These are phyloP conservation scores for Platanthera zijinensis DNA, from an alignment of 106 monocot species.

Conservation along the genomic window DNA sequence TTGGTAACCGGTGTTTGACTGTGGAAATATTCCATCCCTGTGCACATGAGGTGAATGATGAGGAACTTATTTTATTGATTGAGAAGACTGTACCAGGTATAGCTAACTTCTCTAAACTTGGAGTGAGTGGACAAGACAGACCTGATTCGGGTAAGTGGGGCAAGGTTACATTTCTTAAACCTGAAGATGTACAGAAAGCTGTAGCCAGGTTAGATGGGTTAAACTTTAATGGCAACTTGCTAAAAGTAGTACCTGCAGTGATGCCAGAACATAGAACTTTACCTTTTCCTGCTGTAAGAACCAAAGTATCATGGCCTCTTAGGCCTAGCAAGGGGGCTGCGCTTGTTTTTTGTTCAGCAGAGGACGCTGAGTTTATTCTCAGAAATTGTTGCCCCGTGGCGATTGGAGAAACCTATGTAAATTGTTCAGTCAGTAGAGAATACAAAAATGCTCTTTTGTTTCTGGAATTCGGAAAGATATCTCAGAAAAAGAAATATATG, in stretches of 20 bases:
- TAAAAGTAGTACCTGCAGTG: slow-evolving; percentile 41
- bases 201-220: slow-evolving; percentile 40
- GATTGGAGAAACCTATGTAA: slow-evolving; percentile 39
- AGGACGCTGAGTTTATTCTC: slow-evolving; percentile 44
- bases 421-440: slow-evolving; percentile 40
- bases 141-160: slow-evolving; percentile 49
- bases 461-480: slow-evolving; percentile 50
- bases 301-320: slow-evolving; percentile 72
- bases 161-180: slow-evolving; percentile 61
- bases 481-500: slow-evolving; percentile 54
- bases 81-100: slow-evolving; percentile 45
- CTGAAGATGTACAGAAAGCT: slow-evolving; percentile 63
- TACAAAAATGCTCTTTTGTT: slow-evolving; percentile 44
- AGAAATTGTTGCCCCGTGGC: slow-evolving; percentile 32
- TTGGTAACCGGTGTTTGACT: slow-evolving; percentile 55
- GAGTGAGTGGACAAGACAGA: slow-evolving; percentile 12
- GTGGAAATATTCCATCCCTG: slow-evolving; percentile 68
- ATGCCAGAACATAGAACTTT: slow-evolving; percentile 15
- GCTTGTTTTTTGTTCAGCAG: slow-evolving; percentile 41
- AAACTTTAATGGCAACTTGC: slow-evolving; percentile 41
- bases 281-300: slow-evolving; percentile 57
- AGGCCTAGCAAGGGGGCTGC: slow-evolving; percentile 75
- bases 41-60: slow-evolving; percentile 44
- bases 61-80: slow-evolving; percentile 53
- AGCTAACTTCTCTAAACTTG: slow-evolving; percentile 30